Conservation (phyloP, 176 grass and related monocot genomes). For the Aegilops bicornis region DNA sequence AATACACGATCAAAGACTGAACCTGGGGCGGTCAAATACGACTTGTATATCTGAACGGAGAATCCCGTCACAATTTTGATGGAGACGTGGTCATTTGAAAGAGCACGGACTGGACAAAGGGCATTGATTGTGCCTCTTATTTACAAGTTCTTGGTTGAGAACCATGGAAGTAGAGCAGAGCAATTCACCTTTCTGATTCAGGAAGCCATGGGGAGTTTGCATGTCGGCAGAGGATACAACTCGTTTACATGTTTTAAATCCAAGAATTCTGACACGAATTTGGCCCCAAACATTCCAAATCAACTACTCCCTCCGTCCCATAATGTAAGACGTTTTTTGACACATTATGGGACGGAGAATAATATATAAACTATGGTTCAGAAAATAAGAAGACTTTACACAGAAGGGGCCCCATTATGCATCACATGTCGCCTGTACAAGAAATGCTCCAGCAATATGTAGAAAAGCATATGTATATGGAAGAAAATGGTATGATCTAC, state of each 20-base stretch:
- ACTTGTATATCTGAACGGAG: neutral
- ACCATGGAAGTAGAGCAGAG: neutral
- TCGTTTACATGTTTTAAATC: neutral
- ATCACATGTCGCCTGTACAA: neutral
- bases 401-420: neutral
- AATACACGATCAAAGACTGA: neutral
- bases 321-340: too few species aligned
- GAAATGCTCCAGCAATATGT: conserved; percentile 6
- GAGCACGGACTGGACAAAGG: neutral
- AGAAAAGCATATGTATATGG: neutral
- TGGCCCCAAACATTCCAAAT: neutral
- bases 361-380: neutral
- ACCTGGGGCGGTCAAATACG: neutral
- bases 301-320: neutral
- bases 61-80: neutral
- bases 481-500: neutral
- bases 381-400: neutral
- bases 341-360: too few species aligned
- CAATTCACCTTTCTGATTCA: neutral
- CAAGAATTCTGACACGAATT: neutral
- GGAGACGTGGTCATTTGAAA: neutral
- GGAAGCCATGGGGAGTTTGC: neutral
- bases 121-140: neutral
- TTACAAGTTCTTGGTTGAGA: neutral
- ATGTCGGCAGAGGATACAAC: neutral